These are phyloP conservation scores for Hymenoscyphus fraxineus DNA, from an alignment of 2,329 filamentous ascomycete species.

Conservation along the genomic window DNA sequence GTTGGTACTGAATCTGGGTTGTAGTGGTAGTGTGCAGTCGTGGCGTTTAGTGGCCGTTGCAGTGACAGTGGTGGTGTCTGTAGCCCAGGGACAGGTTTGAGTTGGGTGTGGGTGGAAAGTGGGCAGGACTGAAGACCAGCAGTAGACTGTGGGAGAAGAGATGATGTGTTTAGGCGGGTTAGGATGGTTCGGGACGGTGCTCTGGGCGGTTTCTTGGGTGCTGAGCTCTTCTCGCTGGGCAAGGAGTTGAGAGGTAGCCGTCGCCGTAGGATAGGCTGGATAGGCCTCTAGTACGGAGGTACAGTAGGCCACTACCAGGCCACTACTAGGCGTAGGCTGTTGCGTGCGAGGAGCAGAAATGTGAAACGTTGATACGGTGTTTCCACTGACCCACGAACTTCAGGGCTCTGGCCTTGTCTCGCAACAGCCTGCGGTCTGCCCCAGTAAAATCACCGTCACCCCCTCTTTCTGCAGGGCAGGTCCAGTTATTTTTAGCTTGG, in stretches of 20 bases:
- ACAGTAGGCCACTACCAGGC: too few relatives aligned
- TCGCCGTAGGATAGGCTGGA: too few relatives aligned
- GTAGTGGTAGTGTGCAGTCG: conserved; percentile 1
- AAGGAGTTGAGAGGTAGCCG: too few relatives aligned
- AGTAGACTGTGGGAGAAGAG: too few relatives aligned
- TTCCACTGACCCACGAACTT: background rate
- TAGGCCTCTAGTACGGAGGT: too few relatives aligned
- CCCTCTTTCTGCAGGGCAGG: background rate
- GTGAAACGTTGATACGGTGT: background rate
- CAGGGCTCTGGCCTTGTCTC: background rate
- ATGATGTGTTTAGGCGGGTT: too few relatives aligned
- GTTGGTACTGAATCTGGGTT: background rate
- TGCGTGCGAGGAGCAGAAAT: background rate
- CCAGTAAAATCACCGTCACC: background rate
- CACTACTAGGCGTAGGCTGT: too few relatives aligned
- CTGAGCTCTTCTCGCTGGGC: too few relatives aligned
- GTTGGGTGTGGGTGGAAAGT: background rate
- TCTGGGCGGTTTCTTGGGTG: too few relatives aligned
- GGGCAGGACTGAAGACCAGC: too few relatives aligned
- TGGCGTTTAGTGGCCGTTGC: conserved; percentile 1
- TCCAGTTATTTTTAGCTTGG: background rate
- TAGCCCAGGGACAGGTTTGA: background rate
- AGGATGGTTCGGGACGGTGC: too few relatives aligned
- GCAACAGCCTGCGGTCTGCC: background rate
- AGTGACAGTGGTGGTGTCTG: background rate